These are phyloP conservation scores for Colletotrichum camelliae DNA, from an alignment of 2,329 filamentous ascomycete species.

Conservation along the genomic window DNA sequence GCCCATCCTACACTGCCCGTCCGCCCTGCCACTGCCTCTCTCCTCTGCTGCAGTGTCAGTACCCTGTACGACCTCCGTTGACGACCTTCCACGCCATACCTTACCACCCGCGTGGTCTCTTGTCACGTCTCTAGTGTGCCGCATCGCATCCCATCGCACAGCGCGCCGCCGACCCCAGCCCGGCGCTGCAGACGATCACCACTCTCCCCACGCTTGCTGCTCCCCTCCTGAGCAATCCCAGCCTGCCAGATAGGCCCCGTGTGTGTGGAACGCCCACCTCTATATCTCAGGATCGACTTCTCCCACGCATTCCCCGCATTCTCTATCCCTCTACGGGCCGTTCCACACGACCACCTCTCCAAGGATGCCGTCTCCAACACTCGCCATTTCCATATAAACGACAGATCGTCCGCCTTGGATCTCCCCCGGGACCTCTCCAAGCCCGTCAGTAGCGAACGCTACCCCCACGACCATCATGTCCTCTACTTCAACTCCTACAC, in stretches of 20 bases:
- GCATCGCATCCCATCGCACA: slow-evolving; percentile 13
- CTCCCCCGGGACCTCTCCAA: slow-evolving; percentile 5
- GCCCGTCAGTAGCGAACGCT: slow-evolving; percentile 6
- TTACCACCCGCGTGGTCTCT: not conserved
- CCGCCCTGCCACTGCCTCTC: slow-evolving; percentile 15
- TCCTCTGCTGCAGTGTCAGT: slow-evolving; percentile 12
- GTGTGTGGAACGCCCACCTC: slow-evolving; percentile 18
- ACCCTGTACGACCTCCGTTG: slow-evolving; percentile 11
- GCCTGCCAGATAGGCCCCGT: slow-evolving; percentile 17
- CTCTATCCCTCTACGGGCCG: slow-evolving; percentile 21
- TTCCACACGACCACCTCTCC: slow-evolving; percentile 23
- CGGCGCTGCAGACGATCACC: slow-evolving; percentile 10
- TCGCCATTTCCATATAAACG: slow-evolving; percentile 22
- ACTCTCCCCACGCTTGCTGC: slow-evolving; percentile 14
- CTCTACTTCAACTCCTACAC: slow-evolving; percentile 34
- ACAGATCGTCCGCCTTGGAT: slow-evolving; percentile 18
- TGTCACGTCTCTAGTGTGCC: slow-evolving; percentile 3
- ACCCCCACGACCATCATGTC: slow-evolving; percentile 26
- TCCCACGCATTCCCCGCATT: slow-evolving; percentile 19
- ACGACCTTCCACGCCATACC: not conserved
- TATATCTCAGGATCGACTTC: slow-evolving; percentile 16
- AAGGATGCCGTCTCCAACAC: slow-evolving; percentile 26
- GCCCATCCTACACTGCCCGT: slow-evolving; percentile 13
- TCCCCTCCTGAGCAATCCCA: slow-evolving; percentile 6
- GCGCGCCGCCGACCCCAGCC: slow-evolving; percentile 4